Evolutionary conservation across 192 early-diverging fungal genomes (phyloP).

Genomic region (Linnemannia elongata): DNA sequence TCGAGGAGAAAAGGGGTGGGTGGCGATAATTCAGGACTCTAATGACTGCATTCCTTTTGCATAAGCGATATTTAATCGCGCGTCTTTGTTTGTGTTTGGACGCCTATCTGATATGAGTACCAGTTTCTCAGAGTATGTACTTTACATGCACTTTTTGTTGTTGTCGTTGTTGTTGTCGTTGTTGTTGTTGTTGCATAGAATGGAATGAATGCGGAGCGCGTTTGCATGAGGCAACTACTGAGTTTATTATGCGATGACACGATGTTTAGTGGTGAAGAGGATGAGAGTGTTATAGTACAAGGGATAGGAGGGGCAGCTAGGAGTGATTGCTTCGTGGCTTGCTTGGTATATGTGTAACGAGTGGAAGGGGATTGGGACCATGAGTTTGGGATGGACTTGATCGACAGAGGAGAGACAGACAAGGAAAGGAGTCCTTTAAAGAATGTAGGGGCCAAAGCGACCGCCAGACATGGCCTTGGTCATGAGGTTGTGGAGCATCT

Average conservation of each 20-base stretch:
- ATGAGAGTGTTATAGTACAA: neutral
- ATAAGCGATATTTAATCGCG: neutral
- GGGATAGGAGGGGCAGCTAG: neutral
- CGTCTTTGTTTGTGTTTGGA: neutral
- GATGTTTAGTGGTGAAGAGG: neutral
- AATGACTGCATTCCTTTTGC: neutral
- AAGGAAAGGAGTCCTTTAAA: neutral
- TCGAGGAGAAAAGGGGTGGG: neutral
- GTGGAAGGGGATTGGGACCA: neutral
- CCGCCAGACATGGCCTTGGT: constrained; percentile 15
- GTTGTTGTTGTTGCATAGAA: neutral
- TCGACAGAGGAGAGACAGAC: neutral
- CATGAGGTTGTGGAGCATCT: constrained; percentile 1
- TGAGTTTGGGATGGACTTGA: neutral
- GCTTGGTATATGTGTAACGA: neutral
- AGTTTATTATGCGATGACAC: neutral
- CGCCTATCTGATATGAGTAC: neutral
- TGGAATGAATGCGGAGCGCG: neutral
- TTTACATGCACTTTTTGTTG: neutral
- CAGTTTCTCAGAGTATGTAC: no score
- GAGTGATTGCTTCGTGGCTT: neutral
- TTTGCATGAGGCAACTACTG: neutral
- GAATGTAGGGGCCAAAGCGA: constrained; percentile 27
- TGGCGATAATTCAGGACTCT: neutral
- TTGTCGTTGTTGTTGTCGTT: neutral